Base-by-base conservation (phyloP, 306 rosid species). In the Trifolium dubium region DNA sequence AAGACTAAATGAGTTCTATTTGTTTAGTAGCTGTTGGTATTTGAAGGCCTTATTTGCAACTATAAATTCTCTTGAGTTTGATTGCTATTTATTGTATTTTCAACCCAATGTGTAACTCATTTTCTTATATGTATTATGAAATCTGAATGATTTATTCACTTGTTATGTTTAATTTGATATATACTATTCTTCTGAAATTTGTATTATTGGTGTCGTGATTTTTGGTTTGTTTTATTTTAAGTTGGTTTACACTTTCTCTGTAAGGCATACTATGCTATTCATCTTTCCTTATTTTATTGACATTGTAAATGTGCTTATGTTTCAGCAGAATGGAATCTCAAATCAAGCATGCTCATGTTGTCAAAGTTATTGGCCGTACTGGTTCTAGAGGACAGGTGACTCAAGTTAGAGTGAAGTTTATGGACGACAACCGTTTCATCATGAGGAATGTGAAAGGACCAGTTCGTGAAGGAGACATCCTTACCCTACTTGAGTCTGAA, bases 351-450 rank as follows among this genome's bases (percentile, higher is more conserved):
- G 70, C 35, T 65, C 0, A 0, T 12, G 70, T 65, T 23, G 70
- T 19, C 11, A 65, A 19, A 43, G 11, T 65, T 19, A 44, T 64
- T 0, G 70, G 70, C 2, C 70, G 70, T 1, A 65, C 70, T 11
- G 70, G 70, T 40, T 65, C 70, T 3, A 19, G 70, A 19, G 70
- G 70, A 19, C 70, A 65, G 70, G 70, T 65, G 37, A 65, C 70
- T 65, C 70, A 65, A 13, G 70, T 65, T 41, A 65, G 70, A 23
- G 70, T 65, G 19, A 41, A 4, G 9, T 40, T 65, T 65, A 0
- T 0, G 0, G 70, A 65, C 0, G 70, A 65, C 8, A 65, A 1
- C 19, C 70, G 70, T 41, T 11, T 1, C 35, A 65, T 65, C 11
- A 39, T 41, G 54, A 65, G 70, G 70, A 65, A 65, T 2, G 70